These are phyloP conservation scores for Exidia glandulosa DNA, from an alignment of 768 basidiomycete species.

Conservation along the genomic window DNA sequence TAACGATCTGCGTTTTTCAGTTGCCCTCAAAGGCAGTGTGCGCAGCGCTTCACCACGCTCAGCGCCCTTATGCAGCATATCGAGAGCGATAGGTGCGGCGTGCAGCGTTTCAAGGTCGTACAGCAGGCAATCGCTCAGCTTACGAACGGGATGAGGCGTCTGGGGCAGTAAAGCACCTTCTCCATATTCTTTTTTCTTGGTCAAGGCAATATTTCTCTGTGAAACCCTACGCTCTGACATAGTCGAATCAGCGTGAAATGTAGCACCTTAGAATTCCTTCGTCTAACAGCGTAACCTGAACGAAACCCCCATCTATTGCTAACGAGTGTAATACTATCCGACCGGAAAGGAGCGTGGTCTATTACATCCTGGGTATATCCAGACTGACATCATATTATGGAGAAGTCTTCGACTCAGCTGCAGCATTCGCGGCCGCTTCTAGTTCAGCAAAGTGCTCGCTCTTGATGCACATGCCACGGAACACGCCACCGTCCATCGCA, in stretches of 20 bases:
- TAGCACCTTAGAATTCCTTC: too few relatives aligned
- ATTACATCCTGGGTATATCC: too few relatives aligned
- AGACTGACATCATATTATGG: too few relatives aligned
- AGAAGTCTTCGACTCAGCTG: too few relatives aligned
- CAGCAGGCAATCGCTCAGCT: slow-evolving; percentile 28
- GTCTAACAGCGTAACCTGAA: too few relatives aligned
- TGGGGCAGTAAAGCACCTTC: neutral
- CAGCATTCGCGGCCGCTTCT: slow-evolving; percentile 49
- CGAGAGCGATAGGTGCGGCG: slow-evolving; percentile 51
- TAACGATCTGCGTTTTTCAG: slow-evolving; percentile 4
- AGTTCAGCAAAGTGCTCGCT: slow-evolving; percentile 54
- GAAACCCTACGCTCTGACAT: too few relatives aligned
- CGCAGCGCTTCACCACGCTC: slow-evolving; percentile 33
- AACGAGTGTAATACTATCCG: too few relatives aligned
- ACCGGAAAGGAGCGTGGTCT: too few relatives aligned
- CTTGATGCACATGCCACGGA: slow-evolving; percentile 58
- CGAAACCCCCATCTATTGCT: too few relatives aligned
- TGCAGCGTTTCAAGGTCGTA: slow-evolving; percentile 35
- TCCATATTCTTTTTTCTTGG: too few relatives aligned
- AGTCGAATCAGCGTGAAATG: too few relatives aligned
- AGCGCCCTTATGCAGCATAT: slow-evolving; percentile 55
- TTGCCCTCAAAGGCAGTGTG: slow-evolving; percentile 40
- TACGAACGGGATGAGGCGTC: neutral
- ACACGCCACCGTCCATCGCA: slow-evolving; percentile 35
- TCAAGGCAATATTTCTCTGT: too few relatives aligned